A percentile compares a stretch with the other conserved stretches of the same genome.
Conservation (phyloP, 768 basidiomycete genomes). For the Mycena kentingensis region DNA sequence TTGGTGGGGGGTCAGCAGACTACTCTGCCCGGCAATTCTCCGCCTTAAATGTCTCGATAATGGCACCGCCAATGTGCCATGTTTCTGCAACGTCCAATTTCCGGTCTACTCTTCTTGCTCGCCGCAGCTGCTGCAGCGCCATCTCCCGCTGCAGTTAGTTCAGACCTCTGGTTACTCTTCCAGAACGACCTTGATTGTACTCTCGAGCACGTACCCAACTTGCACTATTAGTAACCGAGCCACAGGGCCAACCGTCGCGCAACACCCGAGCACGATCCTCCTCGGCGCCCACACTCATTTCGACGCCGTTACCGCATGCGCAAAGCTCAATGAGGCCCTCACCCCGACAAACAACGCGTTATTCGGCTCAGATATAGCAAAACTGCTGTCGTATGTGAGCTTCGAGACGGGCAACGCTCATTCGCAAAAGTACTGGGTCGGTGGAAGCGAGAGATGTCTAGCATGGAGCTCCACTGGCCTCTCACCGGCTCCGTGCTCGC, state of each 20-base stretch:
- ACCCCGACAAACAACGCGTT: constrained; percentile 17
- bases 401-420: constrained; percentile 10
- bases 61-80: background rate
- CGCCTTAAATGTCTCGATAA: background rate
- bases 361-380: constrained; percentile 15
- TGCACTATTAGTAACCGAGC: background rate
- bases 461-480: constrained; percentile 9
- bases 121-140: background rate
- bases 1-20: background rate
- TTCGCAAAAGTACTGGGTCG: constrained; percentile 21
- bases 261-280: constrained; percentile 17
- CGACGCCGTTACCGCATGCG: constrained; percentile 13
- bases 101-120: background rate
- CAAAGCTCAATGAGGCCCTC: constrained; percentile 15
- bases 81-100: background rate
- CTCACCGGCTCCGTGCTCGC: constrained; percentile 6
- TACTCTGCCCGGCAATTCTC: background rate
- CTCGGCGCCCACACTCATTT: constrained; percentile 8
- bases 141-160: constrained; percentile 5
- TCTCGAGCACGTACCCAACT: background rate
- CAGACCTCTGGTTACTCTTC: constrained; percentile 20
- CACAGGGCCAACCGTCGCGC: constrained; percentile 14
- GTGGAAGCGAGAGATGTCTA: constrained; percentile 9
- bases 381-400: constrained; percentile 9
- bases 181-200: constrained; percentile 22